Evolutionary conservation across 805 yeast genomes (phyloP).

Genomic region (Sugiyamaella chiloensis): DNA sequence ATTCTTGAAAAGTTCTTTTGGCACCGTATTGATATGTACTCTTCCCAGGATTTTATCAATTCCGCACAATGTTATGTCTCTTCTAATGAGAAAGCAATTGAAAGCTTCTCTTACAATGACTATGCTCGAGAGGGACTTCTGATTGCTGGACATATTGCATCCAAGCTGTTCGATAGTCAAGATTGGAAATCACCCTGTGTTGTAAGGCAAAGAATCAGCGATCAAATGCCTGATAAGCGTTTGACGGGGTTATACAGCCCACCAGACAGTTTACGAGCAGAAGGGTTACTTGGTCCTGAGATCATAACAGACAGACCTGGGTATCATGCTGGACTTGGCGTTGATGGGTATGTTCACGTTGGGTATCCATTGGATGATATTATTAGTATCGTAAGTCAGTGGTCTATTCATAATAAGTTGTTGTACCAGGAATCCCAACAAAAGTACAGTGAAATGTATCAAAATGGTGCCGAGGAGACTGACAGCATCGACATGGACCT

Average conservation of each 20-base stretch:
- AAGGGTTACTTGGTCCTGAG: slow-evolving; percentile 25
- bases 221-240: background rate
- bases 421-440: background rate
- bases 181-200: slow-evolving; percentile 30
- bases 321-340: slow-evolving; percentile 31
- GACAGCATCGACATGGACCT: no score
- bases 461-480: background rate
- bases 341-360: slow-evolving; percentile 29
- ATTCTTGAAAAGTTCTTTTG: slow-evolving; percentile 12
- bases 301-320: slow-evolving; percentile 27
- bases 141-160: slow-evolving; percentile 35
- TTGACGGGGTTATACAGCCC: background rate
- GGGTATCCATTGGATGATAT: slow-evolving; percentile 28
- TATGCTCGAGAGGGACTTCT: slow-evolving; percentile 25
- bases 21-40: slow-evolving; percentile 16
- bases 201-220: slow-evolving; percentile 26
- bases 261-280: slow-evolving; percentile 8
- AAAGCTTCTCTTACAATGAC: background rate
- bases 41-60: slow-evolving; percentile 12
- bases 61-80: slow-evolving; percentile 4
- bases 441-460: background rate
- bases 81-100: slow-evolving; percentile 10
- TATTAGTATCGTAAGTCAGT: slow-evolving; percentile 32
- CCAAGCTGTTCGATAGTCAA: no score
- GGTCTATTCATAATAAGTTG: slow-evolving; percentile 10